Base-by-base conservation (phyloP, 208 protist species). In the Acanthamoeba pearcei region DNA sequence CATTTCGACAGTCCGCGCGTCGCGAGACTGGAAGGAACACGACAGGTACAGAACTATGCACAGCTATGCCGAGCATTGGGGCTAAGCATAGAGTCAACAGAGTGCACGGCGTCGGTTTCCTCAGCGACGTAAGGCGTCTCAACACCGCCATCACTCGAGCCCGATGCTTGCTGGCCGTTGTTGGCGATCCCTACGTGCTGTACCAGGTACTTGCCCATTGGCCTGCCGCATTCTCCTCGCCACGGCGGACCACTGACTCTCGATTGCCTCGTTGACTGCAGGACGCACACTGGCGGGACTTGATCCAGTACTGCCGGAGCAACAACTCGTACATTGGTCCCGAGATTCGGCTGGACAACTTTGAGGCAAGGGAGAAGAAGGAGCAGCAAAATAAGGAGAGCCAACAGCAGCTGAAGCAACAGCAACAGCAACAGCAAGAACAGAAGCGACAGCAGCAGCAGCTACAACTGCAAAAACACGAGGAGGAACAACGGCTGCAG, bases 81-180 rank as follows among this genome's bases (percentile, higher is more conserved):
- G 27, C 24, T 9, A 8, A 42, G 3, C 38, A 42, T 3, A 3
- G 13, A 9, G 1, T 57, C 9, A 72, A 12, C 29, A 82, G 74
- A n/a, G 2, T 82, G 74, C 74, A 82, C 46, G 74, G 74, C 19
- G 19, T 82, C 46, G 74, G 74, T 15, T 82, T 82, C 46, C 29
- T 82, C 8, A 35, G 38, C 15, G 74, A 82, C 24, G 35, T 51
- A 17, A 49, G 74, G 0, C 74, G 74, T 5, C 74, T 82, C 74
- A 82, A 82, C 74, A 82, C 74, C 6, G 74, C 74, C 46, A 42
- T 82, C 74, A 82, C 74, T 0, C 74, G 74, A 2, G 74, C 74
- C 19, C 53, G 24, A 17, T 82, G 35, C 8, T 53, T 82, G 17
- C 74, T 82, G 74, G 74, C 53, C 15, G 74, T 82, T 4, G 74